Evolutionary conservation across 257 asterid species (phyloP).

Genomic region (Primulina eburnea): DNA sequence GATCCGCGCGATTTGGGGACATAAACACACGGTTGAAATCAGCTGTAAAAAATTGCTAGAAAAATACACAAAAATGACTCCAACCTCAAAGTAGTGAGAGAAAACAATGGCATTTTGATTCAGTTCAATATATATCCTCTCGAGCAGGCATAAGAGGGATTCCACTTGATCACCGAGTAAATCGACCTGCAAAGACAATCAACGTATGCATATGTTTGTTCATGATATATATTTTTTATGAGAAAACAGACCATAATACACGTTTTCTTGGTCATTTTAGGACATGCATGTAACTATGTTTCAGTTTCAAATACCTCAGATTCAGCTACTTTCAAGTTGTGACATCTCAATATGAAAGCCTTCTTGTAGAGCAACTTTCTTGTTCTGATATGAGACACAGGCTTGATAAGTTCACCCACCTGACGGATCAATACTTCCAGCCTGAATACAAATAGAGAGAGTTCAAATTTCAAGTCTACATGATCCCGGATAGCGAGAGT

Average conservation of each 20-base stretch:
- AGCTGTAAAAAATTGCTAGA: no score
- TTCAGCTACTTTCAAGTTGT: constrained; percentile 64
- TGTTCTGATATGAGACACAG: constrained; percentile 31
- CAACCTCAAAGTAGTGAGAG: constrained; percentile 45
- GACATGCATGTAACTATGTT: neutral
- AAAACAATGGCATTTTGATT: constrained; percentile 43
- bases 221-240: no score
- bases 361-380: constrained; percentile 53
- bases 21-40: no score
- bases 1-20: no score
- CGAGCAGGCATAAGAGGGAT: constrained; percentile 45
- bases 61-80: neutral
- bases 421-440: constrained; percentile 44
- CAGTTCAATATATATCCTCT: constrained; percentile 45
- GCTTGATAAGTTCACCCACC: constrained; percentile 35
- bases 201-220: neutral
- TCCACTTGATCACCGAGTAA: constrained; percentile 82
- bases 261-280: no score
- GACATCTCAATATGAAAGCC: constrained; percentile 68
- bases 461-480: neutral
- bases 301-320: constrained; percentile 47
- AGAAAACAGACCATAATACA: no score
- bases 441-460: constrained; percentile 34
- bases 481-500: no score
- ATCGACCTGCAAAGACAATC: constrained; percentile 53